These are phyloP conservation scores for Colletotrichum simmondsii DNA, from an alignment of 2,329 filamentous ascomycete species.

Conservation along the genomic window DNA sequence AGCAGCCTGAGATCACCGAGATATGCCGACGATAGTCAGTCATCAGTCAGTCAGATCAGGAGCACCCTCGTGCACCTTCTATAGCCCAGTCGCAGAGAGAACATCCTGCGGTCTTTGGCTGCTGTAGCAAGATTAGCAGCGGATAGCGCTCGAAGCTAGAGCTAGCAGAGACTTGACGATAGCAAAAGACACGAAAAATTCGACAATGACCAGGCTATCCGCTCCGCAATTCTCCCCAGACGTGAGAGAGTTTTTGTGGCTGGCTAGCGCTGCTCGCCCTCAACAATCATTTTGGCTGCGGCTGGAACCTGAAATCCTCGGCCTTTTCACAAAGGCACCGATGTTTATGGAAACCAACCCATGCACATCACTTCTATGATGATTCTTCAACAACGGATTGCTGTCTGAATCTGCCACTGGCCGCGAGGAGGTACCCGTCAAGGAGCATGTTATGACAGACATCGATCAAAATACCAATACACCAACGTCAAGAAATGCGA, in stretches of 20 bases:
- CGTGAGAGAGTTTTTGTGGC: slow-evolving; percentile 43
- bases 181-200: slow-evolving; percentile 70
- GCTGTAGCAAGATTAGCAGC: slow-evolving; percentile 67
- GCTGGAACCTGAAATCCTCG: background rate
- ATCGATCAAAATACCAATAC: background rate
- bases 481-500: background rate
- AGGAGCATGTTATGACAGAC: background rate
- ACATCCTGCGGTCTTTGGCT: slow-evolving; percentile 51
- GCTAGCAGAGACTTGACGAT: slow-evolving; percentile 77
- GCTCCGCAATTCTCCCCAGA: slow-evolving; percentile 51
- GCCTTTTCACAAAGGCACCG: slow-evolving; percentile 6
- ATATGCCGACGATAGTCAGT: slow-evolving; percentile 36
- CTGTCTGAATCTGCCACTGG: background rate
- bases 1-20: slow-evolving; percentile 35
- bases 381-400: background rate
- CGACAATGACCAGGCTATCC: slow-evolving; percentile 57
- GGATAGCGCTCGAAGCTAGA: slow-evolving; percentile 71
- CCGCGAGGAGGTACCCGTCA: background rate
- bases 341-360: slow-evolving; percentile 4
- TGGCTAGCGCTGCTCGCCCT: slow-evolving; percentile 36
- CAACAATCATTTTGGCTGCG: slow-evolving; percentile 14
- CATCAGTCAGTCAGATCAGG: slow-evolving; percentile 34
- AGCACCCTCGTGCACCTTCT: slow-evolving; percentile 44
- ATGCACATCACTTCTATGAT: background rate
- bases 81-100: slow-evolving; percentile 60